Evolutionary conservation across 306 rosid species (phyloP).

Genomic region (Malus orientalis): DNA sequence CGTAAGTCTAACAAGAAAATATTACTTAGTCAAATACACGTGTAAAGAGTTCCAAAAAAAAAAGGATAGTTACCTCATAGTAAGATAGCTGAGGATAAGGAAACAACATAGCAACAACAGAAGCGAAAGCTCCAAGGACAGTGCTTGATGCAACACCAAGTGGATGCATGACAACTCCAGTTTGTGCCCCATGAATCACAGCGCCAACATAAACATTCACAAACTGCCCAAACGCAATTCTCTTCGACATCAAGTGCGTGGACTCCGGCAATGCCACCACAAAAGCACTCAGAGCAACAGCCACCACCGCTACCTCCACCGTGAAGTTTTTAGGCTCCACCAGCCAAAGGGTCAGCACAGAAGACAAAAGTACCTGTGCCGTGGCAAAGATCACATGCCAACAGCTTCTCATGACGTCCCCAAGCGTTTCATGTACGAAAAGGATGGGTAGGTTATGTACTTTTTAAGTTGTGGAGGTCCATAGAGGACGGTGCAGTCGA

Average conservation of each 20-base stretch:
- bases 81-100: too few species aligned
- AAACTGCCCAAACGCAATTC: constrained; percentile 63
- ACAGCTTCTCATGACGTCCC: constrained; percentile 53
- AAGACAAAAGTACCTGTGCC: constrained; percentile 23
- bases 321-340: constrained; percentile 39
- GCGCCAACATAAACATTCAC: constrained; percentile 66
- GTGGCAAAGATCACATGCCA: constrained; percentile 49
- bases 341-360: constrained; percentile 35
- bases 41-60: too few species aligned
- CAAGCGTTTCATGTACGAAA: constrained; percentile 54
- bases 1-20: too few species aligned
- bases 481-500: constrained; percentile 40
- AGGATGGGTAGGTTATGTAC: constrained; percentile 46
- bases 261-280: constrained; percentile 59
- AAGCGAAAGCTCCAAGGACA: too few species aligned
- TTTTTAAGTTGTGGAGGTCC: constrained; percentile 33
- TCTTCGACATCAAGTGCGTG: constrained; percentile 45
- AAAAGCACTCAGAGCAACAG: constrained; percentile 30
- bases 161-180: too few species aligned
- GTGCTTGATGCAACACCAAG: too few species aligned
- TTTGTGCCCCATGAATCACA: neutral
- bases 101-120: too few species aligned
- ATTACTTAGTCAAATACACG: too few species aligned
- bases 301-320: constrained; percentile 16
- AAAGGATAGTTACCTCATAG: too few species aligned